Evolutionary conservation across 2,329 filamentous ascomycete genomes (phyloP), one percentile per base, ranked within the genome.

Genomic region (Celoporthe dispersa): DNA sequence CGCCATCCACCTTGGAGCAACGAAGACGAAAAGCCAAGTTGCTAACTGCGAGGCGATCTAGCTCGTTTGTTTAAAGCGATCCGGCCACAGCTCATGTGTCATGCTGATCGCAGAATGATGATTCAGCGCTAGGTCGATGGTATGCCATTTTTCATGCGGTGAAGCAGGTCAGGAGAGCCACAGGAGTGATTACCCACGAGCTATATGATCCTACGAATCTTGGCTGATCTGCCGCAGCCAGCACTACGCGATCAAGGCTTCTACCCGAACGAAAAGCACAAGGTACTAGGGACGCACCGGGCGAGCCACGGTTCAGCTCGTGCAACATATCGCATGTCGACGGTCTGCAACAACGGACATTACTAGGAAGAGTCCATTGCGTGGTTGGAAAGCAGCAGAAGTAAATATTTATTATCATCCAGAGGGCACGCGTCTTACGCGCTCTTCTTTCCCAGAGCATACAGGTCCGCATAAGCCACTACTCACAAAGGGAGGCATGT

Each of bases 161-260:
- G 11, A 12, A 19, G 57, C 4, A 35, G 3, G 59, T 9, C 8
- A 33, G 4, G 22, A 31, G n/a, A 33, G 2, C 53, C 28, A 19
- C 35, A 22, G 8, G n/a, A 33, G 8, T 33, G 33, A 12, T 60
- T 16, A 59, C n/a, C 9, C 25, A 19, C n/a, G n/a, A 41, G 2
- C 4, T 12, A 4, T 48, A 66, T n/a, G 53, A 28, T 66, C 57
- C 53, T 66, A 66, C 14, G 64, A 59, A 35, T 51, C 64, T 19
- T 66, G 64, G 64, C 64, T 59, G 37, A 51, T 66, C 11, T 66
- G 57, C 37, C 51, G 59, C 35, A 66, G 64, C 64, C 51, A 66
- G 19, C 53, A 66, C n/a, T 51, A 59, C 64, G 51, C 57, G 51
- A n/a, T n/a, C n/a, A n/a, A n/a, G 41, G 51, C 53, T n/a, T 33